Conservation (phyloP, 2,329 filamentous ascomycete genomes). For the Neodidymelliopsis sp. region DNA sequence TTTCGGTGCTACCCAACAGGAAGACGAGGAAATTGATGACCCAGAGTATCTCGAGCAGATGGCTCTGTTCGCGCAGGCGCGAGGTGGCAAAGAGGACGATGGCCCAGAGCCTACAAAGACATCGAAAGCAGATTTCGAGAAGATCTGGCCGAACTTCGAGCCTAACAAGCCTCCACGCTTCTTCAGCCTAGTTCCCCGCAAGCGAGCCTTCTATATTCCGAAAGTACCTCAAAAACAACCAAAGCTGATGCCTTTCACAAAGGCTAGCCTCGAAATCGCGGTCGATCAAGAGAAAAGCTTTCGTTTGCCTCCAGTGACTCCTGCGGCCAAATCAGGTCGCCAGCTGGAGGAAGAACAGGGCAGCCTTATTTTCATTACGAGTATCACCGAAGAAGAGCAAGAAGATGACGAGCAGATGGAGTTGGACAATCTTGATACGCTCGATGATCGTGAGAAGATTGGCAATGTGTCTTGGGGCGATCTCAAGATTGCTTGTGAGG, state of each 20-base stretch:
- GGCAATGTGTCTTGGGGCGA: slow-evolving; percentile 81
- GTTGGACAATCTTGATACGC: slow-evolving; percentile 58
- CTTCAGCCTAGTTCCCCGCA: slow-evolving; percentile 82
- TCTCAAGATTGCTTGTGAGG: slow-evolving; percentile 82
- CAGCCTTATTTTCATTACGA: slow-evolving; percentile 58
- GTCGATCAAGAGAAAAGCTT: slow-evolving; percentile 88
- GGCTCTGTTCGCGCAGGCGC: slow-evolving; percentile 40
- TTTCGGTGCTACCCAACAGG: slow-evolving; percentile 27
- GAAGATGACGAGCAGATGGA: slow-evolving; percentile 52
- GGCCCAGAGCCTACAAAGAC: slow-evolving; percentile 75
- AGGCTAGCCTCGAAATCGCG: slow-evolving; percentile 85
- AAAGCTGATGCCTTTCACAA: slow-evolving; percentile 83
- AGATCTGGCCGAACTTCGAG: slow-evolving; percentile 82
- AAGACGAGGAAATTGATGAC: slow-evolving; percentile 44
- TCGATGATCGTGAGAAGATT: slow-evolving; percentile 69
- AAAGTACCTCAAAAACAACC: slow-evolving; percentile 82
- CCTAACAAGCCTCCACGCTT: slow-evolving; percentile 78
- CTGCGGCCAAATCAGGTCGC: slow-evolving; percentile 55
- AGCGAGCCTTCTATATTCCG: slow-evolving; percentile 77
- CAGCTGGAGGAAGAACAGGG: slow-evolving; percentile 62
- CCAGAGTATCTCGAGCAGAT: slow-evolving; percentile 45
- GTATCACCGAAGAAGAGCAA: slow-evolving; percentile 56
- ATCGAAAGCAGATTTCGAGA: slow-evolving; percentile 76
- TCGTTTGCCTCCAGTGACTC: slow-evolving; percentile 68
- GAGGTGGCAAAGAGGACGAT: slow-evolving; percentile 49